Conservation (phyloP, 2,329 filamentous ascomycete genomes). For the Dendryphion nanum region DNA sequence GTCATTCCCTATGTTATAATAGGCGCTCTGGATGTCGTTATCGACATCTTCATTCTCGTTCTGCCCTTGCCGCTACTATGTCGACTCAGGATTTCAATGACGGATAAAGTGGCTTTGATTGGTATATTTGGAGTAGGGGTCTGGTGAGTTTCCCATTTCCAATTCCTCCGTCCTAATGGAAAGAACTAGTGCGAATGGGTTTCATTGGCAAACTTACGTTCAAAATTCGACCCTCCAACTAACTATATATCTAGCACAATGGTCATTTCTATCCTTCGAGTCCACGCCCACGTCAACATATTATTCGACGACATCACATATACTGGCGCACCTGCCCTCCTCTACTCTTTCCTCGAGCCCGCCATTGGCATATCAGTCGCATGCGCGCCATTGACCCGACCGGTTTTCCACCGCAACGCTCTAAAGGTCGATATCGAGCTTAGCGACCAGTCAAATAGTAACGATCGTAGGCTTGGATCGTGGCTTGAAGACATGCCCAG, state of each 20-base stretch:
- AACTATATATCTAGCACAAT: conserved; percentile 6
- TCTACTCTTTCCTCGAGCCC: conserved; percentile 9
- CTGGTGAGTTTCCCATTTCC: conserved; percentile 4
- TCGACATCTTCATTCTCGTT: conserved; percentile 9
- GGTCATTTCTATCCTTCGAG: conserved; percentile 8
- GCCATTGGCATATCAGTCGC: conserved; percentile 10
- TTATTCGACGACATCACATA: conserved; percentile 7
- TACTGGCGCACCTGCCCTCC: conserved; percentile 5
- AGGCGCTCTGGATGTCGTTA: conserved; percentile 8
- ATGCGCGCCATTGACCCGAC: conserved; percentile 9
- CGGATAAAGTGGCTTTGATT: conserved; percentile 9
- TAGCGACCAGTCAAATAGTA: neutral
- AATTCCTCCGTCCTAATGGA: neutral
- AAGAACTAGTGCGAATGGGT: neutral
- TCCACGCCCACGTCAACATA: conserved; percentile 1
- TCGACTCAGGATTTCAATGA: conserved; percentile 6
- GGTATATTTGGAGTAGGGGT: conserved; percentile 12
- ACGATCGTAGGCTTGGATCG: neutral
- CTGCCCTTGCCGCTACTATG: conserved; percentile 12
- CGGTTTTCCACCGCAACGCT: conserved; percentile 3
- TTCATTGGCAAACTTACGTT: too few relatives aligned
- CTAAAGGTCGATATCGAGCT: neutral
- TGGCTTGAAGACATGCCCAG: conserved; percentile 1
- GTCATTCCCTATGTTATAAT: conserved; percentile 5
- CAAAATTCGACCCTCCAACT: too few relatives aligned